Percentiles rank a stretch among this genome's conserved stretches.
These are phyloP conservation scores for Ambrosiella cleistominuta DNA, from an alignment of 2,329 filamentous ascomycete genomes.

Conservation along the genomic window DNA sequence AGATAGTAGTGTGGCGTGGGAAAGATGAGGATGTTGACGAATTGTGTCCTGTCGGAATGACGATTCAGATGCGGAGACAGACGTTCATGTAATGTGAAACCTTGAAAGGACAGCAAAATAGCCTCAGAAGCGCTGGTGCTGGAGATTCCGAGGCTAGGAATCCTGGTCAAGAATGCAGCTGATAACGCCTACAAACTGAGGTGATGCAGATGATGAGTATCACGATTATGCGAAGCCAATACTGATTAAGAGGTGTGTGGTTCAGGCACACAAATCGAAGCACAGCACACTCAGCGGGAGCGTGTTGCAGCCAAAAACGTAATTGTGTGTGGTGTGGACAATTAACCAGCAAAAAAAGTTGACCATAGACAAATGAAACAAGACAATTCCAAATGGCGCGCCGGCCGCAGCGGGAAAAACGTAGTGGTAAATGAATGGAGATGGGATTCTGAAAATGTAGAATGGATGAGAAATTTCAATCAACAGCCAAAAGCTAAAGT, in stretches of 20 bases:
- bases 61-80: not conserved
- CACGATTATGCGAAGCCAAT: not conserved
- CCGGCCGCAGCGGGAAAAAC: not conserved
- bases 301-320: not conserved
- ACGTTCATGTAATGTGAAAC: not conserved
- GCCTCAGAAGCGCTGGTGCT: not conserved
- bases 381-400: not conserved
- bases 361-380: conserved; percentile 1
- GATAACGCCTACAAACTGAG: no score
- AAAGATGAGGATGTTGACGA: no score
- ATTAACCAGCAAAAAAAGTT: not conserved
- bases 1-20: not conserved
- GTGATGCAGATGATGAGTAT: not conserved
- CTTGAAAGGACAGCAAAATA: not conserved
- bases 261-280: not conserved
- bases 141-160: not conserved
- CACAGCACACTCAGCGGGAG: not conserved
- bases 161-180: no score
- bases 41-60: no score
- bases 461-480: not conserved
- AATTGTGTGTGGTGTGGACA: not conserved
- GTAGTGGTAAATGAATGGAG: not conserved
- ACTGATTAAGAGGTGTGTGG: not conserved
- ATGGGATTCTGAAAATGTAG: not conserved
- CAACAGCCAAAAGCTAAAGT: not conserved